A percentile compares a stretch with the other conserved stretches of the same genome.
Evolutionary conservation across 768 basidiomycete species (phyloP).

Genomic region (Lyophyllum shimeji): DNA sequence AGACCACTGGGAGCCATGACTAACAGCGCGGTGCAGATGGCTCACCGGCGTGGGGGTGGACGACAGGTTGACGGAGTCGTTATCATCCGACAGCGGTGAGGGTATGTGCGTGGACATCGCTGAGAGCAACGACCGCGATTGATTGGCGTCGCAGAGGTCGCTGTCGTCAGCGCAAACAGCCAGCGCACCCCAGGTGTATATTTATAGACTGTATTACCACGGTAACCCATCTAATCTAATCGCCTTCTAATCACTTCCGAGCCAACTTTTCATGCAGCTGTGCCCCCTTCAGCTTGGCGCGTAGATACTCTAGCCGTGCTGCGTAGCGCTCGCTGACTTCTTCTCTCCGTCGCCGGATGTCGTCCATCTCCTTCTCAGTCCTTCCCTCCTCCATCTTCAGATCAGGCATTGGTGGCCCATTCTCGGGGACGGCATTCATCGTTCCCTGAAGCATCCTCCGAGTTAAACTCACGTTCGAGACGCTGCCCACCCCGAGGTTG

Average conservation of each 20-base stretch:
- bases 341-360: constrained; percentile 65
- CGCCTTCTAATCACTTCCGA: constrained; percentile 55
- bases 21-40: constrained; percentile 42
- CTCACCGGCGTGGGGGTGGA: constrained; percentile 46
- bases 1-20: constrained; percentile 61
- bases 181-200: constrained; percentile 9
- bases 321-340: constrained; percentile 76
- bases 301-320: constrained; percentile 73
- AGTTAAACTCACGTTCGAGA: constrained; percentile 48
- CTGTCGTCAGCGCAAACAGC: background rate
- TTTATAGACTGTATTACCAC: constrained; percentile 14
- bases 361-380: constrained; percentile 61
- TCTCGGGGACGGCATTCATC: constrained; percentile 53
- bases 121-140: constrained; percentile 14
- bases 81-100: constrained; percentile 32
- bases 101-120: constrained; percentile 28
- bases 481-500: constrained; percentile 32
- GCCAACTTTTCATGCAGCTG: constrained; percentile 81
- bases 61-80: constrained; percentile 29
- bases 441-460: constrained; percentile 49
- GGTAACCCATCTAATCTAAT: constrained; percentile 30
- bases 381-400: constrained; percentile 31
- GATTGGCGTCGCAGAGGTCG: background rate
- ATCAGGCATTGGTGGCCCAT: constrained; percentile 30
- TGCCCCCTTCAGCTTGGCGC: constrained; percentile 80